Base-by-base conservation (phyloP, 345 rosid species). In the Salix koriyanagi region DNA sequence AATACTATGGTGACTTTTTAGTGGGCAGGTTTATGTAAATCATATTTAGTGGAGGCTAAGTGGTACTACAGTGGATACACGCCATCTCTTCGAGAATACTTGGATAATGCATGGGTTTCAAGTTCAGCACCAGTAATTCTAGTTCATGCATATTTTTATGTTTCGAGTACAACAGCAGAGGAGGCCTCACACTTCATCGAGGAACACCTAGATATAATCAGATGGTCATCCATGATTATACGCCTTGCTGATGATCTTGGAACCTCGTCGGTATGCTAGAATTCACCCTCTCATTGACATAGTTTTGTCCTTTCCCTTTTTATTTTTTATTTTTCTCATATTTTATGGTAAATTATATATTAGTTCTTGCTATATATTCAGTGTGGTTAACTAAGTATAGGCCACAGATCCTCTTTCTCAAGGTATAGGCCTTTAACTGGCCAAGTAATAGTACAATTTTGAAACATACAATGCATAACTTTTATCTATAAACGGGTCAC, bases 71-170 rank as follows among this genome's bases (percentile, higher is more conserved):
- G 25, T 23, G 84, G 84, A 56, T 68, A 79, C 25, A 86, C 56
- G 7, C 91, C 93, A 26, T 75, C 62, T 5, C 21, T 85, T 0
- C 18, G 77, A 73, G 90, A 86, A 52, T 90, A 87, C 73, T 70
- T 87, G 46, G 80, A 86, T 25, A 85, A 82, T 70, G 86, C 77
- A 7, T 80, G 82, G 84, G 18, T 81, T 60, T 86, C 93, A 12
- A 48, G 79, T 18, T n/a, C 83, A 1, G 85, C 36, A n/a, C 80
- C 87, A 2, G 21, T 81, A 0, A 42, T 76, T 9, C 46, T 84
- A n/a, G 54, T 73, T 13, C 87, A 88, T 46, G 69, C 76, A 21
- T 78, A 78, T 39, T 66, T 72, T 66, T 36, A 71, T 18, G 12
- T 61, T 12, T 54, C 76, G 32, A 77, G 73, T 60, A 77, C 76